These are phyloP conservation scores for Stereocaulon alpinum DNA, from an alignment of 495 filamentous ascomycete species.

Conservation along the genomic window DNA sequence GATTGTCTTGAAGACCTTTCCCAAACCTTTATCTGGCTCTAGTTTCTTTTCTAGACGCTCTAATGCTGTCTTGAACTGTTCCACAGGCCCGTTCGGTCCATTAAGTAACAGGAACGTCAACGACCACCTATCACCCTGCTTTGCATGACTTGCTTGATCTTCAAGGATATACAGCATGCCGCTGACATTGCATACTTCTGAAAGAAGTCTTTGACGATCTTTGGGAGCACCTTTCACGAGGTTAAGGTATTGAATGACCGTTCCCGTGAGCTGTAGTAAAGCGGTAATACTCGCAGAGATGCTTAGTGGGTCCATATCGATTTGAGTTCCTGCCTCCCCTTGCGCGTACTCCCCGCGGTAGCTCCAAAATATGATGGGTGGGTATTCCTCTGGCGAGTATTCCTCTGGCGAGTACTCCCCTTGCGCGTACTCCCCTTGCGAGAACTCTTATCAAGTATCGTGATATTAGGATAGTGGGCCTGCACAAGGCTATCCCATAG, in stretches of 20 bases:
- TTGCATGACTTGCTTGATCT: not conserved
- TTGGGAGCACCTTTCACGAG: not conserved
- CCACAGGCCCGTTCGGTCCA: conserved; percentile 1
- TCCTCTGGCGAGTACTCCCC: no score
- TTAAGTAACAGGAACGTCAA: not conserved
- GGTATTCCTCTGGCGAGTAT: no score
- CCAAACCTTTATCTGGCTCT: not conserved
- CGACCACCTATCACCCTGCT: not conserved
- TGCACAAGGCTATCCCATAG: no score
- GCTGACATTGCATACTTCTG: not conserved
- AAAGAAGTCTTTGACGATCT: not conserved
- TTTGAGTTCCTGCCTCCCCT: no score
- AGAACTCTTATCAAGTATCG: no score
- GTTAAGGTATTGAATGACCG: conserved; percentile 2
- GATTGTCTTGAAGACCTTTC: not conserved
- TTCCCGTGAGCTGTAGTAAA: not conserved
- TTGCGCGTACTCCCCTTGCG: no score
- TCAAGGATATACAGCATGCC: not conserved
- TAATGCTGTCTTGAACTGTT: conserved; percentile 3
- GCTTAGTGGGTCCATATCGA: conserved; percentile 4
- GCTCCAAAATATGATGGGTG: no score
- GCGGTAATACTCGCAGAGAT: conserved; percentile 2
- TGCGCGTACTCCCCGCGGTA: no score
- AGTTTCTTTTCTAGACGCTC: conserved; percentile 1
- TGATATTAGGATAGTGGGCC: no score